Conservation (phyloP, 257 asterid species). For the Solanum arcanum region DNA sequence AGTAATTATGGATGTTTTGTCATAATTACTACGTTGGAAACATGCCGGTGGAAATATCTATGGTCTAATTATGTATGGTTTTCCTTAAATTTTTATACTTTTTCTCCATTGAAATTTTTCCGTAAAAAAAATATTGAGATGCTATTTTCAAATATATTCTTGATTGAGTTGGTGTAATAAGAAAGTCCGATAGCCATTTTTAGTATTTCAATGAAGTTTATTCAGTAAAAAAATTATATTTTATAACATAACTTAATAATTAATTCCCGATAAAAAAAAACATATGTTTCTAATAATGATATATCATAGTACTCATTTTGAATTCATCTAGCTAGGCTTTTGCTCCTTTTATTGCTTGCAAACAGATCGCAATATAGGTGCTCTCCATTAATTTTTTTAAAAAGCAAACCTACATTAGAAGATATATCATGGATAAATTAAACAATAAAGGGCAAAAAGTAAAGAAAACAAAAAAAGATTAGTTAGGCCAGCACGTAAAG, state of each 20-base stretch:
- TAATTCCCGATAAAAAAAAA: background rate
- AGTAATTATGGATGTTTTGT: background rate
- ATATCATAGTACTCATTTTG: background rate
- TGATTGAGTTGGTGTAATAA: background rate
- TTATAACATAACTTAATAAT: too few species aligned
- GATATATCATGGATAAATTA: background rate
- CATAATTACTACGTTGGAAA: background rate
- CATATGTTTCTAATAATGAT: background rate
- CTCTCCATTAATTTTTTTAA: background rate
- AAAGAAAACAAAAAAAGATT: background rate
- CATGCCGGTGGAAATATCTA: background rate
- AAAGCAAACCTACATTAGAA: background rate
- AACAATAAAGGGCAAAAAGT: background rate
- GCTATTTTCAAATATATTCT: too few species aligned
- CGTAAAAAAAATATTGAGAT: too few species aligned
- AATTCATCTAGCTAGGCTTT: background rate
- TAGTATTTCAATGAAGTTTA: too few species aligned
- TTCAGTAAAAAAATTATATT: too few species aligned
- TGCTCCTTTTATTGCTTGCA: background rate
- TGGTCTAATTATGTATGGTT: too few species aligned
- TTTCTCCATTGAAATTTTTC: too few species aligned
- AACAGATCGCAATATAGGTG: background rate
- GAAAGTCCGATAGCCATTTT: too few species aligned
- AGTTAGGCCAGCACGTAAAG: conserved; percentile 1
- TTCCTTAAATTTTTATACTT: too few species aligned